Evolutionary conservation across 306 rosid species (phyloP).

Genomic region (Vigna unguiculata): DNA sequence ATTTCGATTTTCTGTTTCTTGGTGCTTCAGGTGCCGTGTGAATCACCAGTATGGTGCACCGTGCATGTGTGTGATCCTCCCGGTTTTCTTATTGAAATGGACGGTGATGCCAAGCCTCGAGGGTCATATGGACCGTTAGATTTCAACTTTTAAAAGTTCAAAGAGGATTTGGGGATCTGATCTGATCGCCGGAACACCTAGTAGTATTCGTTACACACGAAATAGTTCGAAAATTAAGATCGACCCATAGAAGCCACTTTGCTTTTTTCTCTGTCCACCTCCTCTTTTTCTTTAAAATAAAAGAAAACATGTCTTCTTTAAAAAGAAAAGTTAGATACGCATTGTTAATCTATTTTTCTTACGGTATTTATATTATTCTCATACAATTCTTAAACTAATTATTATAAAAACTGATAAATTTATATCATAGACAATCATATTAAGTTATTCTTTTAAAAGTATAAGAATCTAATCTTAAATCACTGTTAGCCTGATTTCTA

Average conservation of each 20-base stretch:
- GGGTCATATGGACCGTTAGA: conserved; percentile 34
- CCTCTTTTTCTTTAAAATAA: not conserved
- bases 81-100: not conserved
- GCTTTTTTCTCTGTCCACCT: not conserved
- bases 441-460: too few relatives aligned
- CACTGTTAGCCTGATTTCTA: too few relatives aligned
- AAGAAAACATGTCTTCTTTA: not conserved
- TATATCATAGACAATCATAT: too few relatives aligned
- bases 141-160: conserved; percentile 10
- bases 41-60: conserved; percentile 46
- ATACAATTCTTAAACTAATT: not conserved
- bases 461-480: too few relatives aligned
- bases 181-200: not conserved
- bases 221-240: not conserved
- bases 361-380: not conserved
- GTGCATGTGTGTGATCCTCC: conserved; percentile 2
- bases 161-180: not conserved
- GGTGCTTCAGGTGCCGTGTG: conserved; percentile 47
- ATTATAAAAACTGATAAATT: not conserved
- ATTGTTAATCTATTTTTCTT: not conserved
- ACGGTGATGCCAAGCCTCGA: conserved; percentile 49
- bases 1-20: conserved; percentile 44
- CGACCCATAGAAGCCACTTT: not conserved
- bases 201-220: not conserved
- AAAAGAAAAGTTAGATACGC: not conserved